Base-by-base conservation (phyloP, 805 yeast genomes). In the Metschnikowia henanensis region DNA sequence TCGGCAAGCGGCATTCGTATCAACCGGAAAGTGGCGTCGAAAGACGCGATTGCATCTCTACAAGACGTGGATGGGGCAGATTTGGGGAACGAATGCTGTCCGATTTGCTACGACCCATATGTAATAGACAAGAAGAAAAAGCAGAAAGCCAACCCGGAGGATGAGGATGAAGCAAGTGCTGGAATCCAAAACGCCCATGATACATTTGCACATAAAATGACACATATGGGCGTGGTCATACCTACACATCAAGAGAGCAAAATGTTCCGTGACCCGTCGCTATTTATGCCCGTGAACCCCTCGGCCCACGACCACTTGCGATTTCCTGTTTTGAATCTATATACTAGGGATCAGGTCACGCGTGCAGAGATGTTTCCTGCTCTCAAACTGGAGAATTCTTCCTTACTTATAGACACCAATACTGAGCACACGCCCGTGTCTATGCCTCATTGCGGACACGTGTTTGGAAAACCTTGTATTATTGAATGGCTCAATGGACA, bases 101-200 rank as follows among this genome's bases (percentile, higher is more conserved):
- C 75, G 2, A 70, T 70, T 16, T 70, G 75, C 54, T 70, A 66
- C 48, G 75, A 70, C 16, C 40, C 57, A 6, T 69, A 65, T 41
- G 67, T 41, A 4, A 16, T n/a, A 12, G 40, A 25, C 15, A 36
- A 35, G 21, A 46, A 47, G 30, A 51, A 49, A 41, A 51, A 51
- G 35, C 30, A 35, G 40, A 46, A 44, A 35, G 31, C 30, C 17
- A 44, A 37, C 35, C 43, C 46, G 19, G 50, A 41, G 19, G 41
- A 17, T 4, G 16, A 22, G 5, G 31, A n/a, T 5, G 36, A 36
- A 3, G 36, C 26, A 43, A n/a, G 30, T 28, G 4, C 30, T 30
- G 5, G 12, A 13, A 26, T 30, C 8, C n/a, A 17, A 12, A 34
- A 30, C 5, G 26, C 23, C 9, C 23, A 39, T 18, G 50, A 50